Evolutionary conservation across 176 grass and related monocot species (phyloP), one percentile per base, ranked within the genome.

Genomic region (Hyparrhenia diplandra): DNA sequence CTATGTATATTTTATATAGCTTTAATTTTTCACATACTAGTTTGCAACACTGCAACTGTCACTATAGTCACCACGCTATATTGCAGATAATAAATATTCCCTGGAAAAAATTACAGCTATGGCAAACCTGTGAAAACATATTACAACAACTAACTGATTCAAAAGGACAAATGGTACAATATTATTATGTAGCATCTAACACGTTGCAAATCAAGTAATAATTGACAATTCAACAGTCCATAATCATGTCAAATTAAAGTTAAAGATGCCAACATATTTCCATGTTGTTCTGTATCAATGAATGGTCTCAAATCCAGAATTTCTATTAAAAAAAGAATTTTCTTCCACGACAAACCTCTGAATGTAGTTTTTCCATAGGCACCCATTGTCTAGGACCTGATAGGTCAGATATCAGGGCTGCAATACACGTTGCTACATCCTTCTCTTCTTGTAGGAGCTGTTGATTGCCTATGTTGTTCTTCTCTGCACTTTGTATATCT

Each of bases 341-440:
- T 88, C 46, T 76, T 76, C 34, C 11, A 67, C 51, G 69, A 88
- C 79, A 69, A 87, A 93, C 90, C 88, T 97, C 57, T 47, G 62
- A 69, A 80, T 91, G 93, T 39, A 97, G 83, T 83, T 69, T 76
- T 52, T 31, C 73, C 63, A 88, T 84, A 68, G 80, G 77, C 62
- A 91, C 54, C 86, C 87, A 88, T 66, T 86, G 61, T 52, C 67
- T 73, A 51, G 72, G 57, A 23, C 69, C 65, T 77, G 73, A 90
- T 13, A 83, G 30, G 40, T 80, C 71, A 58, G 77, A 85, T 27
- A 87, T 67, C 41, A 93, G n/a, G 3, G 29, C 32, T 67, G 54
- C 80, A 84, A 91, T 60, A 73, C 7, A 90, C 21, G 32, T 20
- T 77, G 82, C 67, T 69, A 28, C n/a, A 83, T 90, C 83, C 42